Percentiles rank a stretch among this genome's conserved stretches.
Conservation (phyloP, 2,329 filamentous ascomycete species). For the Exophiala oligosperma region DNA sequence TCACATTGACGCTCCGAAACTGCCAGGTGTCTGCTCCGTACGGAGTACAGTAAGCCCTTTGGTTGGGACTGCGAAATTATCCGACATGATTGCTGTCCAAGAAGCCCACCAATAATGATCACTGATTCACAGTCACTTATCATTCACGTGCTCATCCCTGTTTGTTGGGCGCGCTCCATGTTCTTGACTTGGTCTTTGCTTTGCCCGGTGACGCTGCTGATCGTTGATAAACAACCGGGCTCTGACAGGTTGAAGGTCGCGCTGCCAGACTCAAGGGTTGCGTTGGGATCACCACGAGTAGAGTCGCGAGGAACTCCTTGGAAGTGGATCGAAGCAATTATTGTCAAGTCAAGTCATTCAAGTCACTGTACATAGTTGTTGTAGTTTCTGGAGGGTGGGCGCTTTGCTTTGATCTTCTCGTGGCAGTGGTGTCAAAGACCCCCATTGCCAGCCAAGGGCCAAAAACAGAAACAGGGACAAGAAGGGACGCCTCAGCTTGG, state of each 20-base stretch:
- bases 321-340: neutral
- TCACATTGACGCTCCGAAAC: conserved; percentile 15
- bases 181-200: neutral
- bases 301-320: neutral
- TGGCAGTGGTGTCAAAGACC: neutral
- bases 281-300: neutral
- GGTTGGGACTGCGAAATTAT: conserved; percentile 9
- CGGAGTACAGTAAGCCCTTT: neutral
- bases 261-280: neutral
- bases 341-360: neutral
- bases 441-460: neutral
- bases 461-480: neutral
- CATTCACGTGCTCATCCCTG: conserved; percentile 18
- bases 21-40: conserved; percentile 12
- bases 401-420: neutral
- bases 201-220: neutral
- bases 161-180: neutral
- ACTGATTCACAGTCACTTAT: conserved; percentile 1
- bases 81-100: conserved; percentile 12
- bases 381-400: neutral
- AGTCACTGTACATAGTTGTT: no score
- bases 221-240: neutral
- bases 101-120: conserved; percentile 8
- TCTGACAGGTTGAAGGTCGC: neutral
- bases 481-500: neutral